Evolutionary conservation across 257 asterid species (phyloP).

Genomic region (Asclepias syriaca): DNA sequence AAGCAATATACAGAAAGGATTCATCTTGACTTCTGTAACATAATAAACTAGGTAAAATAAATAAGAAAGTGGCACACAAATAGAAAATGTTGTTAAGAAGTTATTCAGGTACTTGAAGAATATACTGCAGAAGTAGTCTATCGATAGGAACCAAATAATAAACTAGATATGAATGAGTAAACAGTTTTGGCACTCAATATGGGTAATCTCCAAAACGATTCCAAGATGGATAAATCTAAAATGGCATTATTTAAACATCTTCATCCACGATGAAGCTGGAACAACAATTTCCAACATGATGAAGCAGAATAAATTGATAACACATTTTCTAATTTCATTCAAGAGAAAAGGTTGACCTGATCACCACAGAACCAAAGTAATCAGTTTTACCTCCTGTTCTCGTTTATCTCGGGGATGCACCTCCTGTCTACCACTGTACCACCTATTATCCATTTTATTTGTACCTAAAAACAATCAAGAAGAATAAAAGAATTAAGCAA

Average conservation of each 20-base stretch:
- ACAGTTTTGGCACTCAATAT: not conserved
- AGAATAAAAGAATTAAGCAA: constrained; percentile 1
- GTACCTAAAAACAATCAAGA: constrained; percentile 13
- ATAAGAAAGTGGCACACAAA: not conserved
- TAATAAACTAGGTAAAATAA: not conserved
- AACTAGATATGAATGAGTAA: not conserved
- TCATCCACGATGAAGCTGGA: not conserved
- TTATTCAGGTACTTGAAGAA: not conserved
- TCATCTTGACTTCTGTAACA: not conserved
- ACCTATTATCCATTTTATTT: constrained; percentile 52
- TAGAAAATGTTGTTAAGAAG: not conserved
- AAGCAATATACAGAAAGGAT: not conserved
- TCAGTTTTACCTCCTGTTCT: constrained; percentile 45
- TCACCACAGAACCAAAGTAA: not conserved
- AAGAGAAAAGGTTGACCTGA: not conserved
- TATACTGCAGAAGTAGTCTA: not conserved
- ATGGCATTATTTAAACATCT: not conserved
- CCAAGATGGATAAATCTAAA: not conserved
- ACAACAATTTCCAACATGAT: not conserved
- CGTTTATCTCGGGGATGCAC: constrained; percentile 48
- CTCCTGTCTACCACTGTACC: constrained; percentile 61
- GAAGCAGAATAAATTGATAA: not conserved
- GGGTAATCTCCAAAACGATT: not conserved
- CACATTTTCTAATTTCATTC: not conserved
- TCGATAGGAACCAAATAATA: not conserved